Evolutionary conservation across 306 rosid genomes (phyloP).

Genomic region (Cotoneaster glaucophyllus): DNA sequence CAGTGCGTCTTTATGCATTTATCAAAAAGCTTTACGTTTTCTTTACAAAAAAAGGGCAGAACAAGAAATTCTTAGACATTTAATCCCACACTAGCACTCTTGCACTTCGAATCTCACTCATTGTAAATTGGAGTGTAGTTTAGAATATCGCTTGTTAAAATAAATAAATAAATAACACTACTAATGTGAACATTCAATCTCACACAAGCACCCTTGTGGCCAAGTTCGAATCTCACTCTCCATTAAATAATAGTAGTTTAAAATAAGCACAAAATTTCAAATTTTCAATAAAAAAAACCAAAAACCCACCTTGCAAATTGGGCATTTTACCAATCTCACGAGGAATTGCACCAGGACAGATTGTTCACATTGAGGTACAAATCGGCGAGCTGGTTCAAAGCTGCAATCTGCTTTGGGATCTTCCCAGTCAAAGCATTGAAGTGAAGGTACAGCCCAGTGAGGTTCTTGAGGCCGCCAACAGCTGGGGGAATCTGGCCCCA

Average conservation of each 20-base stretch:
- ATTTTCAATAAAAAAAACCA: not conserved
- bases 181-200: not conserved
- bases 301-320: conserved; percentile 40
- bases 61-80: not conserved
- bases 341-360: conserved; percentile 45
- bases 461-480: conserved; percentile 36
- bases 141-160: too few species aligned
- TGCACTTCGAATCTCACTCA: too few species aligned
- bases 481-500: conserved; percentile 35
- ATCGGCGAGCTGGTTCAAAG: conserved; percentile 31
- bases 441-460: conserved; percentile 48
- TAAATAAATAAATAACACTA: not conserved
- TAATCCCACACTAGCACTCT: not conserved
- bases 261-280: not conserved
- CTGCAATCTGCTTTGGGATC: conserved; percentile 34
- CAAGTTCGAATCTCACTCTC: not conserved
- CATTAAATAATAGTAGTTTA: not conserved
- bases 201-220: too few species aligned
- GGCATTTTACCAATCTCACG: conserved; percentile 31
- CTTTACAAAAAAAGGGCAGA: not conserved
- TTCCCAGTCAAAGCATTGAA: conserved; percentile 42
- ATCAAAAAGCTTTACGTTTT: not conserved
- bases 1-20: not conserved
- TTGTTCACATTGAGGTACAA: conserved; percentile 49
- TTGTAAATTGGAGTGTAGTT: too few species aligned